Evolutionary conservation across 345 rosid species (phyloP), one percentile per base, ranked within the genome.

Genomic region (Boechera divaricarpa): DNA sequence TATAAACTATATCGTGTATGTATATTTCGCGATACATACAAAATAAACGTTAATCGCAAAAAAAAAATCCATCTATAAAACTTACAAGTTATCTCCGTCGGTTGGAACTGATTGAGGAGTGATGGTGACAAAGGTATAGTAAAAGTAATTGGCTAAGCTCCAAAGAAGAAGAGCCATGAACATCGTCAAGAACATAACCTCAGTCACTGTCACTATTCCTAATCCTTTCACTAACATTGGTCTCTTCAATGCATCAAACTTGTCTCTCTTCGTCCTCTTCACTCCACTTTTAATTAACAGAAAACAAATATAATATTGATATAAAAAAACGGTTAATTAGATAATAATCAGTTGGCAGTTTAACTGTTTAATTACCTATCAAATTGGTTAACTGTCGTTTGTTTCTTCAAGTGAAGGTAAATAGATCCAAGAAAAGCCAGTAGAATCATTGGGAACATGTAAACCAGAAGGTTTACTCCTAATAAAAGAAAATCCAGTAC

Each of bases 191-290:
- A 92, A 84, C 13, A 76, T 59, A 2, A 90, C 29, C 69, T 90
- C 97, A 12, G 67, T 70, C 41, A 79, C 70, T 2, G 94, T 84
- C 72, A 92, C 92, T 52, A 92, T 87, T 70, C 96, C 97, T 1
- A 89, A 69, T 6, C 96, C 94, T 57, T 82, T 92, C 74, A 84
- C 88, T 4, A 90, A 54, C 85, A 85, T 77, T 11, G 92, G 91
- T 63, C 54, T 81, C 82, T 54, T 86, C 88, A 73, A 36, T 51
- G n/a, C 70, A 24, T 42, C 36, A 12, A 56, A 66, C 77, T 18
- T 57, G 9, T 55, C 38, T 35, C 31, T 69, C 60, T 72, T 60
- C 47, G 5, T 74, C 72, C 15, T 63, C 44, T 64, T 66, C 67
- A 26, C 21, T 10, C 21, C 48, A 21, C 67, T 76, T 60, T 32